These are phyloP conservation scores for Penicillium longicatenatum DNA, from an alignment of 495 filamentous ascomycete genomes.

Conservation along the genomic window DNA sequence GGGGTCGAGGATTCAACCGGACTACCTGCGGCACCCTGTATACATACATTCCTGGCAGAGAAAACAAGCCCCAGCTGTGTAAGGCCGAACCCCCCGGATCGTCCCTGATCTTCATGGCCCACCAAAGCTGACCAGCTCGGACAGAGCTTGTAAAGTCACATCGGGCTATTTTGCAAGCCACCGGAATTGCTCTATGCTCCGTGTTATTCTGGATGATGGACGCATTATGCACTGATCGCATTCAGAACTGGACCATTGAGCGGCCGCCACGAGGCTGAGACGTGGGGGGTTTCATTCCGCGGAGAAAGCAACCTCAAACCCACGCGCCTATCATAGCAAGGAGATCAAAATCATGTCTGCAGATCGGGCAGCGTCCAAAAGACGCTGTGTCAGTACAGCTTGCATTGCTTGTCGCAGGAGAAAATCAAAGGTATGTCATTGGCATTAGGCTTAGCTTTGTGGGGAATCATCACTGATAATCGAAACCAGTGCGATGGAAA, in stretches of 20 bases:
- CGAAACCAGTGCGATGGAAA: conserved; percentile 80
- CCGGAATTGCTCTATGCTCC: conserved; percentile 1
- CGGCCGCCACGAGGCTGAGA: conserved; percentile 34
- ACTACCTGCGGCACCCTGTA: conserved; percentile 5
- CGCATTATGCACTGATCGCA: conserved; percentile 7
- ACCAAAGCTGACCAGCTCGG: background rate
- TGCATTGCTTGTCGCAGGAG: conserved; percentile 89
- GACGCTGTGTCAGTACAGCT: conserved; percentile 89
- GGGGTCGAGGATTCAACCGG: conserved; percentile 17
- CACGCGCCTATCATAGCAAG: conserved; percentile 16
- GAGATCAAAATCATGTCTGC: conserved; percentile 28
- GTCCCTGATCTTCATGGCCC: background rate
- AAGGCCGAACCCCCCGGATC: background rate
- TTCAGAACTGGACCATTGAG: conserved; percentile 28
- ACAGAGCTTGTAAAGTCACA: conserved; percentile 1
- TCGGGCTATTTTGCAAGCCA: background rate
- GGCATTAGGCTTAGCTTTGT: background rate
- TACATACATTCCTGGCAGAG: background rate
- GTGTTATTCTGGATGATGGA: conserved; percentile 17
- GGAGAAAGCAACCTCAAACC: conserved; percentile 23
- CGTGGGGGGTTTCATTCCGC: conserved; percentile 21
- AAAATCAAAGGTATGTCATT: conserved; percentile 71
- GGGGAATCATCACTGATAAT: conserved; percentile 19
- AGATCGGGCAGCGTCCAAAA: conserved; percentile 57
- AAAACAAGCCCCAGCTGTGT: background rate